These are phyloP conservation scores for Fusarium cyanostomum DNA, from an alignment of 2,329 filamentous ascomycete genomes.

Conservation along the genomic window DNA sequence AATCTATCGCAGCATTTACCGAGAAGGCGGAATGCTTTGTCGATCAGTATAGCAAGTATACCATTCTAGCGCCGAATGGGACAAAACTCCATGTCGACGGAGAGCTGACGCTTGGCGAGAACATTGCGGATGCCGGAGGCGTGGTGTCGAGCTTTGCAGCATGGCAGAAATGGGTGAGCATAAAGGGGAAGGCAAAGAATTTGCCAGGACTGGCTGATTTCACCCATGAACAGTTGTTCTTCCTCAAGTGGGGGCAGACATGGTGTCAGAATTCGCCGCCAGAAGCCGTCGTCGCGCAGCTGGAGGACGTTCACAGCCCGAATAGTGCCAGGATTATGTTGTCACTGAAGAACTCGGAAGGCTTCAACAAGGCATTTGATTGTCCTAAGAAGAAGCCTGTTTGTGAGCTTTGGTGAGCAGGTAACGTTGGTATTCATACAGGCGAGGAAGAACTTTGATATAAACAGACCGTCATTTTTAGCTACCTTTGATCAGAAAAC, in stretches of 20 bases:
- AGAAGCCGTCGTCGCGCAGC: conserved; percentile 63
- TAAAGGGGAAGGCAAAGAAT: conserved; percentile 57
- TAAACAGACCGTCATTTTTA: too few relatives aligned
- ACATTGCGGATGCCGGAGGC: conserved; percentile 77
- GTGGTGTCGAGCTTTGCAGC: conserved; percentile 69
- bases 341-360: conserved; percentile 70
- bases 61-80: conserved; percentile 64
- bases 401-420: neutral
- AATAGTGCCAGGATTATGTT: conserved; percentile 69
- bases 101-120: conserved; percentile 71
- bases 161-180: conserved; percentile 68
- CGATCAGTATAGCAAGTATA: conserved; percentile 72
- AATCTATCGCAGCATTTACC: conserved; percentile 66
- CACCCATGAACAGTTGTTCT: conserved; percentile 75
- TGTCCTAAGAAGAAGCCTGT: neutral
- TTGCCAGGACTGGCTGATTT: conserved; percentile 71
- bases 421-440: neutral
- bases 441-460: neutral
- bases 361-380: neutral
- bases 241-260: conserved; percentile 69
- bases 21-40: conserved; percentile 71
- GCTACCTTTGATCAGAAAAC: too few relatives aligned
- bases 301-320: conserved; percentile 74
- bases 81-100: conserved; percentile 70
- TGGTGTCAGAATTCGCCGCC: conserved; percentile 74